Percentiles rank a stretch among this genome's conserved stretches.
Conservation (phyloP, 1,284 basidiomycete genomes). For the Naganishia cerealis region DNA sequence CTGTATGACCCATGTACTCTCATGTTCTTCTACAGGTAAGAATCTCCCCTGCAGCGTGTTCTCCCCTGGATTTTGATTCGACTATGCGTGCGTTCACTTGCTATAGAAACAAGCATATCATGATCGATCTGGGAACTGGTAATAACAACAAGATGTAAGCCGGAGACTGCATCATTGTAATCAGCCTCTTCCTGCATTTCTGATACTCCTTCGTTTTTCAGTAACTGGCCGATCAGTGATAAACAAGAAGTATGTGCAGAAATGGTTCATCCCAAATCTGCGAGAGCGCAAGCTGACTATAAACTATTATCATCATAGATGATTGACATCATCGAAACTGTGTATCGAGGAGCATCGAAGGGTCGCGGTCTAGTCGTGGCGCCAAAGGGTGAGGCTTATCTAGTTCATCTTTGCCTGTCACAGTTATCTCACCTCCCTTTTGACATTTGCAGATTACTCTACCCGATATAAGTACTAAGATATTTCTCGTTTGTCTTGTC, state of each 20-base stretch:
- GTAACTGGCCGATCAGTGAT: slow-evolving; percentile 96
- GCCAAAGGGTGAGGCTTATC: slow-evolving; percentile 72
- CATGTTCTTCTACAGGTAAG: slow-evolving; percentile 95
- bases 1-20: slow-evolving; percentile 92
- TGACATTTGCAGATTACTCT: slow-evolving; percentile 49
- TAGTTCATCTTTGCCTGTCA: background rate
- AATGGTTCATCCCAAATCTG: slow-evolving; percentile 25
- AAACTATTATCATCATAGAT: slow-evolving; percentile 66
- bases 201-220: slow-evolving; percentile 46
- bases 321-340: slow-evolving; percentile 97
- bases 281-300: background rate
- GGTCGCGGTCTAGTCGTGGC: slow-evolving; percentile 97
- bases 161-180: background rate
- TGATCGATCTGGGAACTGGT: slow-evolving; percentile 98
- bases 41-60: slow-evolving; percentile 2
- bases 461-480: slow-evolving; percentile 53
- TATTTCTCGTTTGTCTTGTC: background rate
- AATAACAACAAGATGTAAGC: slow-evolving; percentile 98
- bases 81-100: background rate
- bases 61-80: slow-evolving; percentile 13
- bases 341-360: slow-evolving; percentile 95
- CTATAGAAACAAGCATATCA: slow-evolving; percentile 98
- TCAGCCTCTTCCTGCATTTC: slow-evolving; percentile 2
- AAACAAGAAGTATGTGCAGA: slow-evolving; percentile 76
- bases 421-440: slow-evolving; percentile 10